Percentiles rank a stretch among this genome's conserved stretches.
These are phyloP conservation scores for Neurospora tetrasperma DNA, from an alignment of 495 filamentous ascomycete genomes.

Conservation along the genomic window DNA sequence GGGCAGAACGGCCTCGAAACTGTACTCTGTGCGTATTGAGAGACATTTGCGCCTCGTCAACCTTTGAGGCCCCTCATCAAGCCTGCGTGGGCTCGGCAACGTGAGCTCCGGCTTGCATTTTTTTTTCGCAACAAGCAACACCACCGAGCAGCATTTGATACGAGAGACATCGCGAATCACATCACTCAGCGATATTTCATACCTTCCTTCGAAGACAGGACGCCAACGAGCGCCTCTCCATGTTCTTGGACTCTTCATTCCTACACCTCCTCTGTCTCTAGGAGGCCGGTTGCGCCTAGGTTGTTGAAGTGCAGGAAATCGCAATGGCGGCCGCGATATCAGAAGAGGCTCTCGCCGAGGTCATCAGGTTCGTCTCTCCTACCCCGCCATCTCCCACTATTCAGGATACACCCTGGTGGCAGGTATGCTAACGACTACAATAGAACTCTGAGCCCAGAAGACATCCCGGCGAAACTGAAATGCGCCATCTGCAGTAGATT, in stretches of 20 bases:
- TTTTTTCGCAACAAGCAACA: not conserved
- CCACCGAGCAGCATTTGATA: not conserved
- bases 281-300: slow-evolving; percentile 6
- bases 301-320: slow-evolving; percentile 5
- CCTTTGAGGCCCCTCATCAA: not conserved
- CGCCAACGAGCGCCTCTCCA: not conserved
- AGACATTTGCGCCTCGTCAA: not conserved
- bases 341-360: slow-evolving; percentile 21
- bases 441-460: slow-evolving; percentile 70
- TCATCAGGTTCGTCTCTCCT: slow-evolving; percentile 26
- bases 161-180: not conserved
- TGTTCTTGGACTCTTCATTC: not conserved
- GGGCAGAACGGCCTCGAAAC: not conserved
- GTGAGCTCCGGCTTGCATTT: not conserved
- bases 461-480: slow-evolving; percentile 87
- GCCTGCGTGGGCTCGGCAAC: not conserved
- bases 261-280: slow-evolving; percentile 1
- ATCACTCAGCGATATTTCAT: not conserved
- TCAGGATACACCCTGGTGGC: not conserved
- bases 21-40: not conserved
- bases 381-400: not conserved
- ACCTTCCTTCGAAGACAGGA: not conserved
- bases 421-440: slow-evolving; percentile 12
- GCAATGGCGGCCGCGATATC: slow-evolving; percentile 17
- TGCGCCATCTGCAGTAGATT: slow-evolving; percentile 89